Evolutionary conservation across 2,329 filamentous ascomycete genomes (phyloP).

Genomic region (Monilinia fructicola): DNA sequence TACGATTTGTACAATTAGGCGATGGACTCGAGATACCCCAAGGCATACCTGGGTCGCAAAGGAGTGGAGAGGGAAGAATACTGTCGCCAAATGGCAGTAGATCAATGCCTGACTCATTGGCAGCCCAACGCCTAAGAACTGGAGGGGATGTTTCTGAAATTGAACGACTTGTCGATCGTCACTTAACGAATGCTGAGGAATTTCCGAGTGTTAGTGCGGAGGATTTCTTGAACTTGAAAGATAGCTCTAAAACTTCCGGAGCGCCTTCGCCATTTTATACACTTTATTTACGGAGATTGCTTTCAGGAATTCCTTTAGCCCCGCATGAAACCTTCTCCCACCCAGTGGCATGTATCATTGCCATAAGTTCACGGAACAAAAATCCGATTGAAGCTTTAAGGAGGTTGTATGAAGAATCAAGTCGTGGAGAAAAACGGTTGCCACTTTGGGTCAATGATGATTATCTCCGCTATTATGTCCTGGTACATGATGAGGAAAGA

Average conservation of each 20-base stretch:
- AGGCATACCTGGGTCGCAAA: slow-evolving; percentile 41
- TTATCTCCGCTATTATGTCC: slow-evolving; percentile 91
- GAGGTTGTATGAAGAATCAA: slow-evolving; percentile 81
- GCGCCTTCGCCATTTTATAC: slow-evolving; percentile 77
- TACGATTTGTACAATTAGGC: slow-evolving; percentile 77
- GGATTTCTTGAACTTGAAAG: slow-evolving; percentile 43
- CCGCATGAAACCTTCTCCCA: slow-evolving; percentile 93
- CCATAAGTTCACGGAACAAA: slow-evolving; percentile 85
- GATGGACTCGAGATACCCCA: slow-evolving; percentile 55
- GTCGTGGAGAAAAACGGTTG: slow-evolving; percentile 67
- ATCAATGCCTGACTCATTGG: slow-evolving; percentile 26
- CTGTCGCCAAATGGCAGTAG: slow-evolving; percentile 31
- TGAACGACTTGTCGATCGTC: slow-evolving; percentile 76
- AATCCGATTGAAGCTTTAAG: slow-evolving; percentile 84
- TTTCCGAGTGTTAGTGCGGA: slow-evolving; percentile 36
- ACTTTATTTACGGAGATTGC: slow-evolving; percentile 76
- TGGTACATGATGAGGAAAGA: slow-evolving; percentile 93
- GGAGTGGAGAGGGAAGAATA: slow-evolving; percentile 36
- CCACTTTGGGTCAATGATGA: slow-evolving; percentile 88
- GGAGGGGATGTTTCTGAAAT: slow-evolving; percentile 64
- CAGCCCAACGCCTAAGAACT: slow-evolving; percentile 34
- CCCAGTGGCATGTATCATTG: slow-evolving; percentile 90
- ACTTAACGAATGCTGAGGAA: slow-evolving; percentile 72
- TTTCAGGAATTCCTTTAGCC: slow-evolving; percentile 75
- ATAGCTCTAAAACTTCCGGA: slow-evolving; percentile 35